Conservation (phyloP, 495 filamentous ascomycete species). For the Saxophila tyrrhenica region DNA sequence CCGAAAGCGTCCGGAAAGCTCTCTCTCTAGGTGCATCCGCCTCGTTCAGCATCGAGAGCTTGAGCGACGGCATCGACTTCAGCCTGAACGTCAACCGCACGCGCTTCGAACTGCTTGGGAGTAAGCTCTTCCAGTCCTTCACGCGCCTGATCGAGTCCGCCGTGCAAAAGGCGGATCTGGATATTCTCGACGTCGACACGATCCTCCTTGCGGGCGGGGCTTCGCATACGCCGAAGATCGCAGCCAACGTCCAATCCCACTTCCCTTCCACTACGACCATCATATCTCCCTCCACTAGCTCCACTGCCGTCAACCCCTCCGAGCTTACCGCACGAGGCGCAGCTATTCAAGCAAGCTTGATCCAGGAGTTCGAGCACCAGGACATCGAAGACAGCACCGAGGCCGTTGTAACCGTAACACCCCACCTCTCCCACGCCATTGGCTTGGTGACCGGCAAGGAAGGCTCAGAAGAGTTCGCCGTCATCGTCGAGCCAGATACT, state of each 20-base stretch:
- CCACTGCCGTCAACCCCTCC: slow-evolving; percentile 79
- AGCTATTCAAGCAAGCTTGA: slow-evolving; percentile 85
- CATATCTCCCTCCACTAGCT: slow-evolving; percentile 66
- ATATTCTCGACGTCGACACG: slow-evolving; percentile 87
- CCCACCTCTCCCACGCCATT: slow-evolving; percentile 77
- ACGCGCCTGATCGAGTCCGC: slow-evolving; percentile 70
- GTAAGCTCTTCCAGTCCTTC: slow-evolving; percentile 76
- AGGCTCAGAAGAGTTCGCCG: slow-evolving; percentile 54
- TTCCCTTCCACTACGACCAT: slow-evolving; percentile 73
- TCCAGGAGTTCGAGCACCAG: slow-evolving; percentile 80
- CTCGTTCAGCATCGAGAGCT: slow-evolving; percentile 77
- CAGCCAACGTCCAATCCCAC: slow-evolving; percentile 56
- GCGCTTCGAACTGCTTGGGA: slow-evolving; percentile 79
- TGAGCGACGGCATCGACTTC: slow-evolving; percentile 83
- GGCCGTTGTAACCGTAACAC: slow-evolving; percentile 85
- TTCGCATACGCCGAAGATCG: slow-evolving; percentile 88
- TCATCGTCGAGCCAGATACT: slow-evolving; percentile 72
- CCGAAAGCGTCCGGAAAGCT: slow-evolving; percentile 80
- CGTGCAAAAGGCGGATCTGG: slow-evolving; percentile 83
- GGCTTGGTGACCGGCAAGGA: slow-evolving; percentile 64
- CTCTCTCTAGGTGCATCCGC: slow-evolving; percentile 79
- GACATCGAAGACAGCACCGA: slow-evolving; percentile 95
- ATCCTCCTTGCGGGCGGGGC: slow-evolving; percentile 88
- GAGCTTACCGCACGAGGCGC: slow-evolving; percentile 83
- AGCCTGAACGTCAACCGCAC: slow-evolving; percentile 82